Evolutionary conservation across 2,329 filamentous ascomycete species (phyloP), one percentile per base, ranked within the genome.

Genomic region (Colletotrichum nymphaeae): DNA sequence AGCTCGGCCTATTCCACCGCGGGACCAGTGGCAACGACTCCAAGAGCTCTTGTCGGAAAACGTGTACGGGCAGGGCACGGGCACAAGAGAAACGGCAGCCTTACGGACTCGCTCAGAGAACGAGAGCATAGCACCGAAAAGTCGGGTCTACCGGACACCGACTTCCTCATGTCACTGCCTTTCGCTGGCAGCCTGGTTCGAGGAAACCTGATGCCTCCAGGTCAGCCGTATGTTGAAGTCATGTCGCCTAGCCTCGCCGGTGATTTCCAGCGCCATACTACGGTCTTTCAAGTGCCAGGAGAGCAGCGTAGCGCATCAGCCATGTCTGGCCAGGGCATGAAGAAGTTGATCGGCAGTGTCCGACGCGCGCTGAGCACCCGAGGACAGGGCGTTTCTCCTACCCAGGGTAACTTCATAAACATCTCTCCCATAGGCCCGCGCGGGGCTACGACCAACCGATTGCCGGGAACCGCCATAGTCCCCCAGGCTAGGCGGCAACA

Each of bases 11-110:
- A 88, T 71, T 85, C 84, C 42, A 83, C 81, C 22, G 78, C 83
- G 2, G 88, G 87, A 9, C 87, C 86, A 4, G 83, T 92, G 58
- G 90, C 91, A 5, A 86, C 86, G 11, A 91, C 90, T 4, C 90
- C 91, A 4, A 88, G 87, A 68, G 83, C 89, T 1, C 81, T 92
- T 2, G 85, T 87, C 12, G 89, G 89, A 68, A 92, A 92, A 79
- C 87, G 89, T 19, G 86, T 89, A 8, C 88, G 90, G 19, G 88
- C 90, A 24, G 83, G 84, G 14, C 88, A 89, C 75, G 81, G 85
- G 3, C 95, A 98, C 82, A 95, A 95, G 81, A 92, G 95, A 26
- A 97, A 94, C 79, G 95, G 93, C 63, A 98, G 95, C 80, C 93
- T 97, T 77, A 94, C 93, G 0, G 94, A 98, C 83, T 96, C 95